These are phyloP conservation scores for Rhododendron mucronatum DNA, from an alignment of 148 eudicot genomes.

Conservation along the genomic window DNA sequence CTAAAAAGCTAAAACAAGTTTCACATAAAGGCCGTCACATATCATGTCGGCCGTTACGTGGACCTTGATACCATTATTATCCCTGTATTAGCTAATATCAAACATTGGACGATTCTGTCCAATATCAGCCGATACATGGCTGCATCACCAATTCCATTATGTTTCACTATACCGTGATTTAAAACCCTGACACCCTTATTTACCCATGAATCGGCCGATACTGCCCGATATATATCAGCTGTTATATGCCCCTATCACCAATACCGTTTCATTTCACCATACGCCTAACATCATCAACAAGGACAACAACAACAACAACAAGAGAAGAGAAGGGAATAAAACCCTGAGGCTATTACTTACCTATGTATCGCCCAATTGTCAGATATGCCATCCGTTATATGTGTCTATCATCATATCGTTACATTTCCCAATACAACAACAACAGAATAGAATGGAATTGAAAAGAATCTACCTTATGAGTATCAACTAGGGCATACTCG, in stretches of 20 bases:
- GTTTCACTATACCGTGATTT: not conserved
- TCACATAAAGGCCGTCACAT: not conserved
- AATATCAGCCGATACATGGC: not conserved
- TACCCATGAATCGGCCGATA: not conserved
- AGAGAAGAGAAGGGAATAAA: not conserved
- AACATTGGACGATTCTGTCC: not conserved
- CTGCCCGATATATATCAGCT: not conserved
- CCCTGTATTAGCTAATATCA: no score
- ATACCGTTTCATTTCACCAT: not conserved
- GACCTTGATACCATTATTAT: not conserved
- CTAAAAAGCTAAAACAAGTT: not conserved
- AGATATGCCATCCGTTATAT: no score
- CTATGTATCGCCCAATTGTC: no score
- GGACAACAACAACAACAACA: not conserved
- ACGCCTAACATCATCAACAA: not conserved
- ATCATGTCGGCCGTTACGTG: not conserved
- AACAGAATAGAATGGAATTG: not conserved
- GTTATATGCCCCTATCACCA: not conserved
- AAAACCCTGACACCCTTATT: not conserved
- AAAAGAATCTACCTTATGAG: conserved; percentile 24
- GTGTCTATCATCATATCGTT: no score
- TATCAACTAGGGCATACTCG: conserved; percentile 44
- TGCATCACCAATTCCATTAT: not conserved
- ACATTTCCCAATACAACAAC: not conserved
- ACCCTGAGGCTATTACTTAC: no score